Evolutionary conservation across 2,329 filamentous ascomycete species (phyloP), one percentile per base, ranked within the genome.

Genomic region (Cercospora sp.): DNA sequence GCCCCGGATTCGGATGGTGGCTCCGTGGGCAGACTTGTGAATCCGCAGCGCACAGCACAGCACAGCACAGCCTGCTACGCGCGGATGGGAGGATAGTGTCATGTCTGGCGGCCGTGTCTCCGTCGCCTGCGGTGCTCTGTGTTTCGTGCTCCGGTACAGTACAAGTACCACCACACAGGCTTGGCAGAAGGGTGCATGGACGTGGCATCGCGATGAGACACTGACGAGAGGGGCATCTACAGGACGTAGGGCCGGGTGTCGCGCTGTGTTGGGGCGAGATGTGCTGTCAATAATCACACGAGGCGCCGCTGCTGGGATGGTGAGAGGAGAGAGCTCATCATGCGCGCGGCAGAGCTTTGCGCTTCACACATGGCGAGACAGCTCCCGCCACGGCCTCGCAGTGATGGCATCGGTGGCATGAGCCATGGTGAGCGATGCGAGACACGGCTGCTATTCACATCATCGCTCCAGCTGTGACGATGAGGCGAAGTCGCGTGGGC

Each of bases 1-100:
- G 55, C 30, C 55, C 55, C 55, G 55, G 55, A 59, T 59, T 59
- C 55, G 55, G 55, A 59, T 59, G 10, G 53, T 23, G 53, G 53
- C 53, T 57, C 53, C 53, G 53, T 28, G 10, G 23, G 23, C 23
- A n/a, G 36, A 42, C 8, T 39, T 16, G 36, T 39, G 36, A 39
- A 39, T 39, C 13, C 36, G 36, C 36, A 39, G 36, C 16, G 6
- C 16, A 39, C 3, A 1, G 16, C 36, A 16, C 3, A 1, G 16
- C 36, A 16, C 33, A 39, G 33, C 13, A 6, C 33, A 39, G 33
- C 33, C 33, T 36, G 33, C 33, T 13, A 36, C 33, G 33, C 33
- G 33, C 33, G 33, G 16, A 36, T 36, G 33, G 33, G 33, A 36
- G 33, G 33, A 36, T 36, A 13, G 33, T 36, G 33, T 36, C 33